A percentile compares a stretch with the other conserved stretches of the same genome.
These are phyloP conservation scores for Sungouiozyma ichnusensis DNA, from an alignment of 805 yeast species.

Conservation along the genomic window DNA sequence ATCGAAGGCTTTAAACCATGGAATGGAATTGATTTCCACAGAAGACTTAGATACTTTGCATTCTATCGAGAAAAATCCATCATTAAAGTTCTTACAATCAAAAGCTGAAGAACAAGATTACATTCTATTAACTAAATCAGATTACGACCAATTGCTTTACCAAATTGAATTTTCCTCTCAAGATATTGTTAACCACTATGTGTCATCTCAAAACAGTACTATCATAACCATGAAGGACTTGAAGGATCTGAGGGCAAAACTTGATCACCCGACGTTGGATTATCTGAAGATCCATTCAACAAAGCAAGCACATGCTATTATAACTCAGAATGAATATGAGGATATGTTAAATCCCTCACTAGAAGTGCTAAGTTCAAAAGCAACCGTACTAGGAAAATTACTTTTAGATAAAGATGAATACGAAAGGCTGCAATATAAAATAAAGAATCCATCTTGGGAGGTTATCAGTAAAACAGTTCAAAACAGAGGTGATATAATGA, in stretches of 20 bases:
- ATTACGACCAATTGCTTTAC: conserved; percentile 4
- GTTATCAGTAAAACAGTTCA: conserved; percentile 7
- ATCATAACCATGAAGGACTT: conserved; percentile 2
- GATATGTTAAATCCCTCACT: conserved; percentile 5
- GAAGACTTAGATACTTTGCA: conserved; percentile 2
- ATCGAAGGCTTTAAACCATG: conserved; percentile 2
- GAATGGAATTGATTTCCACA: conserved; percentile 5
- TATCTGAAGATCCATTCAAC: conserved; percentile 1
- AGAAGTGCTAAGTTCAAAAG: conserved; percentile 1
- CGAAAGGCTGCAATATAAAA: neutral
- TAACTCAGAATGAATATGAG: conserved; percentile 3
- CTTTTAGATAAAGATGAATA: conserved; percentile 1
- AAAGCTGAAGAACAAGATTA: neutral
- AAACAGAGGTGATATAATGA: conserved; percentile 13
- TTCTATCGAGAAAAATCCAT: neutral
- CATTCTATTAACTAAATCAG: conserved; percentile 8
- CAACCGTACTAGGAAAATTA: neutral
- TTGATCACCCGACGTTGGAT: conserved; percentile 8
- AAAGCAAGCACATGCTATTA: neutral
- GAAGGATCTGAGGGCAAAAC: conserved; percentile 6
- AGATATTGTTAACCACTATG: neutral
- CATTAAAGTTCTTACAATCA: neutral
- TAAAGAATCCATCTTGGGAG: conserved; percentile 2
- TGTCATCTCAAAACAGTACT: neutral
- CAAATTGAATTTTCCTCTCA: neutral